These are phyloP conservation scores for Scutellaria baicalensis DNA, from an alignment of 257 asterid genomes.

Conservation along the genomic window DNA sequence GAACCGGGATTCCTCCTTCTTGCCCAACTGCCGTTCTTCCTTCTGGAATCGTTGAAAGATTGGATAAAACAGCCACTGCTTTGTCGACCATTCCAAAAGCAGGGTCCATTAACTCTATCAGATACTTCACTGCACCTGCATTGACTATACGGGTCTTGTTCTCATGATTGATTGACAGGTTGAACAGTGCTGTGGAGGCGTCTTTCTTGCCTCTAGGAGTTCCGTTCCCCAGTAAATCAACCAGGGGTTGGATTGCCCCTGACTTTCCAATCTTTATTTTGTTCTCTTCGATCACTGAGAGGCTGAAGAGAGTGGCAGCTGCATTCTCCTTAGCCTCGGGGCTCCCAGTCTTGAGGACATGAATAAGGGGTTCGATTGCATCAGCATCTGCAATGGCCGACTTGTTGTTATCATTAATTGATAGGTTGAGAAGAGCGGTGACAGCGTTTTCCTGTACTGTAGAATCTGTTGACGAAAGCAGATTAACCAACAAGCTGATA, in stretches of 20 bases:
- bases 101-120: slow-evolving; percentile 73
- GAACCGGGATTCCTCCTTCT: slow-evolving; percentile 54
- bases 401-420: slow-evolving; percentile 62
- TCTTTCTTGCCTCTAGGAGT: slow-evolving; percentile 72
- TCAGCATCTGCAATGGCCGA: slow-evolving; percentile 53
- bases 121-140: slow-evolving; percentile 71
- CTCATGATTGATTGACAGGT: slow-evolving; percentile 50
- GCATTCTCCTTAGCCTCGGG: slow-evolving; percentile 71
- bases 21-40: slow-evolving; percentile 56
- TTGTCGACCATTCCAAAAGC: slow-evolving; percentile 80
- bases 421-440: slow-evolving; percentile 73
- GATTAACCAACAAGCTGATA: slow-evolving; percentile 40
- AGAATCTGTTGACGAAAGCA: slow-evolving; percentile 44
- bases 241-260: slow-evolving; percentile 64
- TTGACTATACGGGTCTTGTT: slow-evolving; percentile 56
- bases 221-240: slow-evolving; percentile 63
- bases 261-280: slow-evolving; percentile 63
- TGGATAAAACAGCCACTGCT: slow-evolving; percentile 69
- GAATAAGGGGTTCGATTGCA: slow-evolving; percentile 68
- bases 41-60: slow-evolving; percentile 60
- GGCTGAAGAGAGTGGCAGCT: slow-evolving; percentile 75
- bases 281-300: slow-evolving; percentile 59
- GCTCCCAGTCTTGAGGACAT: slow-evolving; percentile 62
- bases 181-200: slow-evolving; percentile 62
- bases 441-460: slow-evolving; percentile 58